phyloP scores from a whole-genome alignment of 176 grass and related monocot species.

The Microstegium vimineum region DNA sequence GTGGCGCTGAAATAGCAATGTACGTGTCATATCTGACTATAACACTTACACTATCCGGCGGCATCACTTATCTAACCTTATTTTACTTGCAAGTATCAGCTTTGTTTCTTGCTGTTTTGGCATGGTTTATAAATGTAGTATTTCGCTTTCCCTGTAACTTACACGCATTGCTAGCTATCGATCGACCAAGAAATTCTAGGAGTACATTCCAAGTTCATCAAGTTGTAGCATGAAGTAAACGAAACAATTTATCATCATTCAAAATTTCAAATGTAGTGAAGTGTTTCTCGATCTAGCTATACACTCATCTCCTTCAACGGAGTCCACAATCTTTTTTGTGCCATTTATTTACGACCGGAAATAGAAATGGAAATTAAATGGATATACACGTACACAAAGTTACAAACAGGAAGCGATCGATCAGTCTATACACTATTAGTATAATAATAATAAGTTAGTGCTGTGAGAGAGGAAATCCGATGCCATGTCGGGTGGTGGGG shows the following conservation, averaged over 20 bases:
- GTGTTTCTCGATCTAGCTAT: neutral
- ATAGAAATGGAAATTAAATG: neutral
- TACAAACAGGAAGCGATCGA: no score
- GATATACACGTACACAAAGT: neutral
- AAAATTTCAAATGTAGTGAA: neutral
- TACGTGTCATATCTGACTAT: neutral
- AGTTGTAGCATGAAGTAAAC: neutral
- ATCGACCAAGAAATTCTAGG: neutral
- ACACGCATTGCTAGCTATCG: neutral
- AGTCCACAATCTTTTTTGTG: neutral
- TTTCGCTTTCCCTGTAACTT: neutral
- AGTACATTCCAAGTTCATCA: neutral
- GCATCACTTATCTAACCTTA: neutral
- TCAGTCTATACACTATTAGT: no score
- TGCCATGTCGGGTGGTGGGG: constrained; percentile 74
- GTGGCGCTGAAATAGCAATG: neutral
- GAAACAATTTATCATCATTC: neutral
- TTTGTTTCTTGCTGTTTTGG: neutral
- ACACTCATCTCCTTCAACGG: neutral
- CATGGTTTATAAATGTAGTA: neutral
- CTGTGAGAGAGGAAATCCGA: constrained; percentile 66
- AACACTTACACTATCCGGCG: neutral
- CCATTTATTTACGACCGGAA: neutral
- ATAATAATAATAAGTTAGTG: no score
- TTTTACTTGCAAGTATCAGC: constrained; percentile 10